Conservation (phyloP, 1,284 basidiomycete species). For the Vanrija pseudolonga region DNA sequence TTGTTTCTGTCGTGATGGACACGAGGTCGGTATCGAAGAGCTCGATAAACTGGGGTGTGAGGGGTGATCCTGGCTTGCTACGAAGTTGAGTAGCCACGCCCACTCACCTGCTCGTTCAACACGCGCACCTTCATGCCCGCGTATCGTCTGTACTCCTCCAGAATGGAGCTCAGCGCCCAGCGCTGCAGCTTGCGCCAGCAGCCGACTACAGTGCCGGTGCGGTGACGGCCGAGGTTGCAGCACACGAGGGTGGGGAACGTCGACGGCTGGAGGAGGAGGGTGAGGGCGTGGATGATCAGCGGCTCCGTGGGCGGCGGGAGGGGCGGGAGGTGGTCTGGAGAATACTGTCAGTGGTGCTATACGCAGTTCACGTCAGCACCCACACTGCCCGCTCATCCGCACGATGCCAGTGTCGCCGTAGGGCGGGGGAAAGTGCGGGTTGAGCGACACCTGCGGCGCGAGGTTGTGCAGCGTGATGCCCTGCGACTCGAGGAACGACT, state of each 20-base stretch:
- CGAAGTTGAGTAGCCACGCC: neutral
- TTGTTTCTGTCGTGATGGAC: conserved; percentile 33
- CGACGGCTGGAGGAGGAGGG: conserved; percentile 52
- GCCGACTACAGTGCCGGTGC: conserved; percentile 55
- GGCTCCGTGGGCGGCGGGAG: conserved; percentile 51
- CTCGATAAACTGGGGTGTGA: conserved; percentile 53
- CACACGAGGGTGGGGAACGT: conserved; percentile 55
- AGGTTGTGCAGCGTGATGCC: conserved; percentile 44
- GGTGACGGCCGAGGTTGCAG: conserved; percentile 55
- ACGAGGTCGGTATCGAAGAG: conserved; percentile 56
- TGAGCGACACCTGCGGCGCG: conserved; percentile 39
- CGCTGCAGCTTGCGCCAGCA: conserved; percentile 51
- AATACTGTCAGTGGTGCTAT: too few relatives aligned
- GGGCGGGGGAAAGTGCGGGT: conserved; percentile 45
- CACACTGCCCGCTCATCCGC: conserved; percentile 41
- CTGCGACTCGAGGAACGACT: conserved; percentile 46
- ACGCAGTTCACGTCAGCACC: conserved; percentile 4
- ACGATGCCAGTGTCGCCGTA: conserved; percentile 48
- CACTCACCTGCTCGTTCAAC: conserved; percentile 53
- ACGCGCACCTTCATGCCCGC: conserved; percentile 55
- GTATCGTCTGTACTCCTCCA: conserved; percentile 55
- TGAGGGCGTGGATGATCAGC: conserved; percentile 54
- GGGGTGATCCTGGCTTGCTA: neutral
- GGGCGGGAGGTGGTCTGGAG: conserved; percentile 42
- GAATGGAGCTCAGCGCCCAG: conserved; percentile 53